Base-by-base conservation (phyloP, 345 rosid species). In the Kandelia obovata region DNA sequence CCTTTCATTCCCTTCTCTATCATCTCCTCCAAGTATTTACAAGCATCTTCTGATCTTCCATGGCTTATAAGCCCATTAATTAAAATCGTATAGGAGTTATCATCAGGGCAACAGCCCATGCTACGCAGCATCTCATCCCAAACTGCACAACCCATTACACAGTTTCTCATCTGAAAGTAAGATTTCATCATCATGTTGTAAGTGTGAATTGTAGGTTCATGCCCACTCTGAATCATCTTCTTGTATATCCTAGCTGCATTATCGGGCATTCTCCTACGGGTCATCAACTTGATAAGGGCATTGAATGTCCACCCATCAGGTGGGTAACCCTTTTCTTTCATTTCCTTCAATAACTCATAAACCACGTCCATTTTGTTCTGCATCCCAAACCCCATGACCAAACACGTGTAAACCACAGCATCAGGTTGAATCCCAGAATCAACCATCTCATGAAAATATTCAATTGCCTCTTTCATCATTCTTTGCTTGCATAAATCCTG, bases 121-220 rank as follows among this genome's bases (percentile, higher is more conserved):
- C 69, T 73, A n/a, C 13, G 64, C 96, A 95, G 64, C 96, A 95
- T 89, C 83, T 95, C 99, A 9, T 85, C 87, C 99, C 97, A 92
- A 28, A 88, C 84, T 2, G 72, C 83, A 63, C 31, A 57, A 20
- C 91, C 95, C 91, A 78, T 85, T 71, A 83, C 89, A 21, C 75
- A 88, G 75, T 89, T 78, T 81, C 92, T 78, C 2, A 53, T 71
- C 71, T 73, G 82, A 73, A 95, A 89, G 78, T 83, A 95, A 19
- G 93, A 87, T 68, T 88, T 92, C 91, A 92, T 87, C 21, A 95
- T 82, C 97, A 92, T 86, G 74, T 92, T 92, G 47, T 81, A 92
- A 1, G 93, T 83, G 63, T 92, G 99, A 59, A 92, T 81, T 28
- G 96, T 73, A 39, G 97, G 97, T 65, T 83, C 78, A 5, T 83